Evolutionary conservation across 176 grass and related monocot species (phyloP).

Genomic region (Oryza coarctata): DNA sequence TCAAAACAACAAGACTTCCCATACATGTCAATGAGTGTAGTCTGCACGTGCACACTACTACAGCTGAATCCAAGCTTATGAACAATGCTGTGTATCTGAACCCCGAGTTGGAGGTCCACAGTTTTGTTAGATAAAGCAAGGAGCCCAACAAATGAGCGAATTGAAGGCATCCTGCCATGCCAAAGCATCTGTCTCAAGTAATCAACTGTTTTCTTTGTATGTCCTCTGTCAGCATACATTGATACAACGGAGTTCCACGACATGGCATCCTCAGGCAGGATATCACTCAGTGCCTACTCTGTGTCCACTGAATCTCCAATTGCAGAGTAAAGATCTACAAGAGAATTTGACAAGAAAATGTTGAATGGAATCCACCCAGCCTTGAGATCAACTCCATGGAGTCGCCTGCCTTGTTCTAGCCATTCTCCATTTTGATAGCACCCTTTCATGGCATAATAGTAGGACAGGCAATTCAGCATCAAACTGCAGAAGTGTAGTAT

Average conservation of each 20-base stretch:
- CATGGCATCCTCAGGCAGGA: slow-evolving; percentile 28
- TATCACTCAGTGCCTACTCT: slow-evolving; percentile 14
- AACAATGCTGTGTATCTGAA: slow-evolving; percentile 30
- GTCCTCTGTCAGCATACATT: slow-evolving; percentile 13
- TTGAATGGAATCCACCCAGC: slow-evolving; percentile 33
- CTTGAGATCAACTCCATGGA: slow-evolving; percentile 42
- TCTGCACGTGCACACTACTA: slow-evolving; percentile 25
- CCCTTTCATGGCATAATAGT: slow-evolving; percentile 23
- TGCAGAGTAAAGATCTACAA: slow-evolving; percentile 40
- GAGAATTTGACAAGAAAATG: slow-evolving; percentile 40
- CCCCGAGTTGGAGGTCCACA: not conserved
- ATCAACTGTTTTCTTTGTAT: slow-evolving; percentile 17
- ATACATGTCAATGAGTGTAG: slow-evolving; percentile 39
- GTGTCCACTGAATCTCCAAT: slow-evolving; percentile 18
- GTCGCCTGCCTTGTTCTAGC: slow-evolving; percentile 36
- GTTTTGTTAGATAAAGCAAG: slow-evolving; percentile 23
- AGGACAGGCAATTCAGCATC: slow-evolving; percentile 38
- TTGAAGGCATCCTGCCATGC: slow-evolving; percentile 29
- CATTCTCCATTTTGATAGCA: slow-evolving; percentile 30
- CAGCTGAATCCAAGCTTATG: slow-evolving; percentile 24
- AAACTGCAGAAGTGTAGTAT: not conserved
- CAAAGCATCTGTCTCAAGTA: slow-evolving; percentile 40
- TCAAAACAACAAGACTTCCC: slow-evolving; percentile 36
- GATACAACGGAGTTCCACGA: slow-evolving; percentile 43
- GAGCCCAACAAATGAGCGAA: slow-evolving; percentile 24